Conservation (phyloP, 352 stramenopile genomes). For the Globisporangium rhizosaccharum region DNA sequence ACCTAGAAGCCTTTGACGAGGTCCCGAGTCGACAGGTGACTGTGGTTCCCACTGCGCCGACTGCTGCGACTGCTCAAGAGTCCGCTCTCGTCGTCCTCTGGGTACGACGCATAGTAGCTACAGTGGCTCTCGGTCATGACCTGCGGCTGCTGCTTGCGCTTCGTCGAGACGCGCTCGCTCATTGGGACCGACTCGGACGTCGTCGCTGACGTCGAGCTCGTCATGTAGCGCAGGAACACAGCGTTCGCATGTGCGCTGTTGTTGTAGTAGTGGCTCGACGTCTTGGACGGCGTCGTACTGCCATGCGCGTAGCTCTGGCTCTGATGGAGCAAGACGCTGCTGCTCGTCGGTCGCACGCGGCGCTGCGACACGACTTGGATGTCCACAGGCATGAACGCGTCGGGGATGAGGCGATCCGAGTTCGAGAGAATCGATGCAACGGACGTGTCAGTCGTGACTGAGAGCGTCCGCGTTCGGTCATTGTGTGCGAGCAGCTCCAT, state of each 20-base stretch:
- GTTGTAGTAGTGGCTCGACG: conserved; percentile 19
- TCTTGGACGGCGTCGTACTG: conserved; percentile 17
- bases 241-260: conserved; percentile 11
- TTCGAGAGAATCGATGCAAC: conserved; percentile 59
- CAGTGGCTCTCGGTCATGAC: conserved; percentile 21
- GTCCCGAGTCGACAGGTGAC: conserved; percentile 18
- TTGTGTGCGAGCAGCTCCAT: conserved; percentile 19
- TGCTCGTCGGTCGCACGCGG: conserved; percentile 25
- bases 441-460: conserved; percentile 36
- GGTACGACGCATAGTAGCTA: conserved; percentile 1
- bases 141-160: conserved; percentile 16
- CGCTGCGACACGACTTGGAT: conserved; percentile 61
- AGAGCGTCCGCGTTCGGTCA: conserved; percentile 31
- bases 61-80: conserved; percentile 6
- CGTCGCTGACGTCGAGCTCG: conserved; percentile 10
- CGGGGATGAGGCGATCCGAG: conserved; percentile 52
- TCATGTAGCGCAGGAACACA: conserved; percentile 15
- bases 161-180: conserved; percentile 2
- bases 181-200: conserved; percentile 11
- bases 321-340: neutral
- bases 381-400: conserved; percentile 52
- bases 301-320: conserved; percentile 15
- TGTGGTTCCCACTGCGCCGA: conserved; percentile 14
- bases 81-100: conserved; percentile 21
- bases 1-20: conserved; percentile 10